Conservation (phyloP, 495 filamentous ascomycete species). For the Lasiosphaeria ovina region DNA sequence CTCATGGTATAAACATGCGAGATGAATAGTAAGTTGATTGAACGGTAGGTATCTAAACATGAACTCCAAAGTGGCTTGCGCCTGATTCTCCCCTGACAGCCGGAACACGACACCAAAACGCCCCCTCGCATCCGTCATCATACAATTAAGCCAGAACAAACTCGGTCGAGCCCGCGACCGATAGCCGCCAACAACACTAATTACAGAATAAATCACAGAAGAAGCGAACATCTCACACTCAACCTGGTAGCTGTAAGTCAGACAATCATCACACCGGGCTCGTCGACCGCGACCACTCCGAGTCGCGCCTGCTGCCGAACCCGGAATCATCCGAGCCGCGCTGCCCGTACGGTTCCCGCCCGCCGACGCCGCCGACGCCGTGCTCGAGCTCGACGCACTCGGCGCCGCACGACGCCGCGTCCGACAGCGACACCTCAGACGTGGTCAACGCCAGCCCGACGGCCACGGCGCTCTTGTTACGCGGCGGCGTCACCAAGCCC, state of each 20-base stretch:
- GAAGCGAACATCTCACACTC: not conserved
- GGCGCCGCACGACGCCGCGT: too few relatives aligned
- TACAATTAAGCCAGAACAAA: not conserved
- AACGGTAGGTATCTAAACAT: not conserved
- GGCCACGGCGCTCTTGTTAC: not conserved
- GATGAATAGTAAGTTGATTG: not conserved
- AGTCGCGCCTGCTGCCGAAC: not conserved
- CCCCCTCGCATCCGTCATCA: not conserved
- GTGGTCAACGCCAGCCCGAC: constrained; percentile 17
- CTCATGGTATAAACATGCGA: too few relatives aligned
- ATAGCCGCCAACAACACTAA: not conserved
- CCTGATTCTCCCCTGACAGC: not conserved
- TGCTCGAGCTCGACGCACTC: too few relatives aligned
- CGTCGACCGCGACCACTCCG: not conserved
- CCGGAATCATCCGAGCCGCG: too few relatives aligned
- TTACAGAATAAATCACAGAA: not conserved
- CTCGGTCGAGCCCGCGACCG: too few relatives aligned
- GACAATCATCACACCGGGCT: not conserved
- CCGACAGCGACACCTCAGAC: constrained; percentile 10
- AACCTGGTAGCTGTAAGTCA: too few relatives aligned
- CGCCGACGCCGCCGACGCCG: too few relatives aligned
- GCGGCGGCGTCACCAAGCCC: not conserved
- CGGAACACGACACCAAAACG: not conserved
- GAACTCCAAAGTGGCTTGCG: not conserved
- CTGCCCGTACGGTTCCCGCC: too few relatives aligned